These are phyloP conservation scores for Posidonia oceanica DNA, from an alignment of 116 monocot species.

Conservation along the genomic window DNA sequence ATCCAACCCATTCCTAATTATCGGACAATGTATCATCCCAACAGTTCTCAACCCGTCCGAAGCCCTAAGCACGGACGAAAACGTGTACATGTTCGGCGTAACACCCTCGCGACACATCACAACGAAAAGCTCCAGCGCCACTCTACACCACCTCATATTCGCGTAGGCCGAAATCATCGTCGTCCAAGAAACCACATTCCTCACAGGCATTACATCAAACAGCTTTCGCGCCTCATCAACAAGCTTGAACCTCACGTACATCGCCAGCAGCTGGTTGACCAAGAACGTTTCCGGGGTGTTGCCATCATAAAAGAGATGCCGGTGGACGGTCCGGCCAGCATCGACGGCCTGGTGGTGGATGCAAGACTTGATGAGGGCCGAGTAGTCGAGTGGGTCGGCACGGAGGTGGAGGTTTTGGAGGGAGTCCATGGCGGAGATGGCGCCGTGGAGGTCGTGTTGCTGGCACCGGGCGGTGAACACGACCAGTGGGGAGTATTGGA, in stretches of 20 bases:
- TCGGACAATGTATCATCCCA: constrained; percentile 29
- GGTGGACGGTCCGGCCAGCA: constrained; percentile 33
- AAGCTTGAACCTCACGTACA: constrained; percentile 47
- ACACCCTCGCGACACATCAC: constrained; percentile 48
- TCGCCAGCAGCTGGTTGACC: constrained; percentile 37
- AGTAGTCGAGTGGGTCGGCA: constrained; percentile 47
- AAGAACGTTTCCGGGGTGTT: constrained; percentile 28
- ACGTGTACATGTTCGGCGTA: constrained; percentile 70
- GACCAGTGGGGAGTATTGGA: not conserved
- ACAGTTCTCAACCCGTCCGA: constrained; percentile 13
- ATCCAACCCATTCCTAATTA: constrained; percentile 50
- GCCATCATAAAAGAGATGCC: constrained; percentile 21
- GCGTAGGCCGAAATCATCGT: constrained; percentile 50
- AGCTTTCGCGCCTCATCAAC: constrained; percentile 40
- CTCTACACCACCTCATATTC: constrained; percentile 5
- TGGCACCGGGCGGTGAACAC: constrained; percentile 33
- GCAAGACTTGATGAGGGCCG: constrained; percentile 47
- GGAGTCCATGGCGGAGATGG: constrained; percentile 29
- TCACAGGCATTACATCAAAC: constrained; percentile 48
- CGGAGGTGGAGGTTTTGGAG: constrained; percentile 27
- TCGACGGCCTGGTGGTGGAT: constrained; percentile 32
- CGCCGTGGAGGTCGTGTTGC: constrained; percentile 27
- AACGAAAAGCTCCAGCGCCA: constrained; percentile 31
- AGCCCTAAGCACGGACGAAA: constrained; percentile 44
- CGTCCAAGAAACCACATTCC: constrained; percentile 43